Conservation (phyloP, 805 yeast genomes). For the Ogataea wickerhamii region DNA sequence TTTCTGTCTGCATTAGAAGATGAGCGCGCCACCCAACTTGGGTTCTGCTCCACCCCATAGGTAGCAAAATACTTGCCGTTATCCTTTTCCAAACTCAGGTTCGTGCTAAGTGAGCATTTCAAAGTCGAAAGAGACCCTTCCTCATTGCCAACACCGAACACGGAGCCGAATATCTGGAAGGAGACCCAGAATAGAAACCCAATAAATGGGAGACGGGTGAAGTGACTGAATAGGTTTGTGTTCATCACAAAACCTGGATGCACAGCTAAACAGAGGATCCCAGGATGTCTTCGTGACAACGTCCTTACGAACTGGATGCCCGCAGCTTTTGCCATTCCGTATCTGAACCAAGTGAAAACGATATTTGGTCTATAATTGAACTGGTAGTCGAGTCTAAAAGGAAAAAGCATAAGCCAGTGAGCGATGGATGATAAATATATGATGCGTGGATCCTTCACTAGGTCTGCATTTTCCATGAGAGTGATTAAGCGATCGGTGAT, state of each 20-base stretch:
- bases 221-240: conserved; percentile 68
- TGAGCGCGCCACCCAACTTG: conserved; percentile 57
- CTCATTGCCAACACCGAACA: conserved; percentile 70
- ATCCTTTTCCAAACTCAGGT: conserved; percentile 46
- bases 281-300: conserved; percentile 63
- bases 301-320: conserved; percentile 70
- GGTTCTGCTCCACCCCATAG: conserved; percentile 52
- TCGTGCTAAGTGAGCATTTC: conserved; percentile 55
- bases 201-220: conserved; percentile 75
- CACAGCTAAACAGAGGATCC: conserved; percentile 58
- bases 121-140: conserved; percentile 67
- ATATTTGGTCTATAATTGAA: conserved; percentile 62
- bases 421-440: conserved; percentile 64
- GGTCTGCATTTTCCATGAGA: conserved; percentile 37
- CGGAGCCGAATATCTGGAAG: conserved; percentile 63
- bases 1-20: conserved; percentile 60
- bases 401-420: conserved; percentile 49
- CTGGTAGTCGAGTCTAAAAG: conserved; percentile 44
- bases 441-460: conserved; percentile 44
- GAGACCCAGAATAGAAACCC: conserved; percentile 71
- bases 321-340: conserved; percentile 72
- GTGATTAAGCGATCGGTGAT: conserved; percentile 60
- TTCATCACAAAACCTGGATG: conserved; percentile 89
- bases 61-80: conserved; percentile 69
- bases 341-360: conserved; percentile 72